Conservation (phyloP, 2,329 filamentous ascomycete species). For the Trichoderma hamatum region DNA sequence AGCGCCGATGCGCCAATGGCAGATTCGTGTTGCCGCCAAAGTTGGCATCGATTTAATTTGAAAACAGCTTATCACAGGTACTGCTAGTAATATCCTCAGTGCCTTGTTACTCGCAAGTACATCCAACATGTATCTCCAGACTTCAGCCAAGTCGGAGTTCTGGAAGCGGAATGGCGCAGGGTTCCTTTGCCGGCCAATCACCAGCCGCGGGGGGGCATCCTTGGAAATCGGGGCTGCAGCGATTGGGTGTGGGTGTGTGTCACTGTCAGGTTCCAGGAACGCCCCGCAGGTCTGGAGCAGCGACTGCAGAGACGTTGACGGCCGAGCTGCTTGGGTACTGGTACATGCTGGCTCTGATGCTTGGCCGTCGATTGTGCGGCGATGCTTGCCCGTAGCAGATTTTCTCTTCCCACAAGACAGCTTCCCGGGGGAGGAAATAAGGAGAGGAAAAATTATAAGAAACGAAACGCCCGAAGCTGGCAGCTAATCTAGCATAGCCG, state of each 20-base stretch:
- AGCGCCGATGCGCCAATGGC: neutral
- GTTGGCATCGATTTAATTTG: neutral
- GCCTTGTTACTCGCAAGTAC: neutral
- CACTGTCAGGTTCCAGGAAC: conserved; percentile 40
- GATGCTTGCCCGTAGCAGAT: neutral
- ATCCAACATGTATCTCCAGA: neutral
- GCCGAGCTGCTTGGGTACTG: neutral
- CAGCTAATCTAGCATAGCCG: conserved; percentile 1
- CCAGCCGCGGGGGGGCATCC: conserved; percentile 40
- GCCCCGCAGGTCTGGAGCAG: conserved; percentile 35
- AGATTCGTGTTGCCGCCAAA: neutral
- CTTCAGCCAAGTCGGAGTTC: conserved; percentile 3
- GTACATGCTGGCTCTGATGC: neutral
- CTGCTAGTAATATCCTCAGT: neutral
- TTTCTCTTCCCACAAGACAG: neutral
- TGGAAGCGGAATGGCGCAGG: conserved; percentile 29
- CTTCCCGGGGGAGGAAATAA: neutral
- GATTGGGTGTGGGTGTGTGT: conserved; percentile 28
- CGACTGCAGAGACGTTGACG: neutral
- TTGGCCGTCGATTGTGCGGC: neutral
- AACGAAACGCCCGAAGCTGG: neutral
- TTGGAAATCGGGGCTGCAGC: conserved; percentile 41
- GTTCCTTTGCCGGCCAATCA: conserved; percentile 30
- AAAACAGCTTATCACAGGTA: neutral
- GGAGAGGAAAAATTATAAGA: neutral